These are phyloP conservation scores for Candida lessepsii DNA, from an alignment of 805 yeast species.

Conservation along the genomic window DNA sequence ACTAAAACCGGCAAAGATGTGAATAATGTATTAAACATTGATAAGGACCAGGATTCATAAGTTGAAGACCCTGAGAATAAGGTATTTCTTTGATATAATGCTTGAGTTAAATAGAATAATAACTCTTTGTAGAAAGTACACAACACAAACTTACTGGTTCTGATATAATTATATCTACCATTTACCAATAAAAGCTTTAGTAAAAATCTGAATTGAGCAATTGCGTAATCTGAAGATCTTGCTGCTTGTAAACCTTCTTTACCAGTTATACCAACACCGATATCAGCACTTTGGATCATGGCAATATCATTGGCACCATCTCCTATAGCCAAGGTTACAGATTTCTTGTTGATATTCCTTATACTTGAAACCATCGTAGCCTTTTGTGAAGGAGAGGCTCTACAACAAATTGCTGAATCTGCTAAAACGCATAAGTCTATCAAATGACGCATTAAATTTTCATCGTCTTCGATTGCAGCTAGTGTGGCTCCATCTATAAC, in stretches of 20 bases:
- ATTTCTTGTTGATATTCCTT: slow-evolving; percentile 60
- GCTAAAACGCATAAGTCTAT: slow-evolving; percentile 82
- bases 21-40: slow-evolving; percentile 95
- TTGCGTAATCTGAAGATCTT: slow-evolving; percentile 87
- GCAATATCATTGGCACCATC: slow-evolving; percentile 99
- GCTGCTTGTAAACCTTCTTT: slow-evolving; percentile 98
- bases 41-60: slow-evolving; percentile 93
- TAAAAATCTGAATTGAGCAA: slow-evolving; percentile 88
- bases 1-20: slow-evolving; percentile 90
- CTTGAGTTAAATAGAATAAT: slow-evolving; percentile 84
- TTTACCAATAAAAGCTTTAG: slow-evolving; percentile 84
- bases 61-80: slow-evolving; percentile 90
- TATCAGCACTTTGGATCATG: slow-evolving; percentile 98
- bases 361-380: slow-evolving; percentile 83
- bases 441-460: slow-evolving; percentile 69
- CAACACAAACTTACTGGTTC: slow-evolving; percentile 88
- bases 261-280: slow-evolving; percentile 97
- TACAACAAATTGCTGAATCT: slow-evolving; percentile 90
- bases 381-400: slow-evolving; percentile 97
- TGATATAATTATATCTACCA: slow-evolving; percentile 91
- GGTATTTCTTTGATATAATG: slow-evolving; percentile 80
- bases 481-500: slow-evolving; percentile 95
- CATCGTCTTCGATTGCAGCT: slow-evolving; percentile 67
- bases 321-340: slow-evolving; percentile 93
- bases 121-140: slow-evolving; percentile 95